Evolutionary conservation across 768 basidiomycete genomes (phyloP).

Genomic region (Tricholoma terreum): DNA sequence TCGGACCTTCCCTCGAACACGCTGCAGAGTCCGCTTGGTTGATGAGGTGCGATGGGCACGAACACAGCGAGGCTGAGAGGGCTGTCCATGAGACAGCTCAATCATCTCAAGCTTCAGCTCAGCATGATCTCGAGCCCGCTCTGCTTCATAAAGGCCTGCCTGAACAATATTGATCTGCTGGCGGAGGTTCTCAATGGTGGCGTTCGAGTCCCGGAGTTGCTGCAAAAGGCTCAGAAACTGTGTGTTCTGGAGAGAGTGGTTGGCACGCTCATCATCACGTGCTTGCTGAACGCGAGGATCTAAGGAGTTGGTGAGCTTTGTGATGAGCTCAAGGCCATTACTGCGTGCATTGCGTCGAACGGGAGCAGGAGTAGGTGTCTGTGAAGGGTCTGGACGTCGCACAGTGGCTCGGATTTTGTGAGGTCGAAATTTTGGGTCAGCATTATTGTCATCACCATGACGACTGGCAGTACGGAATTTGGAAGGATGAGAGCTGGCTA

Average conservation of each 20-base stretch:
- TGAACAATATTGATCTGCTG: slow-evolving; percentile 11
- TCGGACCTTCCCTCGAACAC: background rate
- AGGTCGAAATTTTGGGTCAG: background rate
- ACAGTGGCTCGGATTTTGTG: background rate
- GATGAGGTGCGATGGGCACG: background rate
- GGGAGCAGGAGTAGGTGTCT: slow-evolving; percentile 3
- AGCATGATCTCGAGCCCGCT: slow-evolving; percentile 11
- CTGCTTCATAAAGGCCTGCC: slow-evolving; percentile 3
- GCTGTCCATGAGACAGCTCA: background rate
- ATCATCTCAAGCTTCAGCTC: slow-evolving; percentile 12
- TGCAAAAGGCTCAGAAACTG: slow-evolving; percentile 9
- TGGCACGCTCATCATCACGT: slow-evolving; percentile 4
- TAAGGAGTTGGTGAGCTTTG: slow-evolving; percentile 19
- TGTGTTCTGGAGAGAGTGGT: too few relatives aligned
- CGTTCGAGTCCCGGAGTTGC: slow-evolving; percentile 1
- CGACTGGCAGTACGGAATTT: background rate
- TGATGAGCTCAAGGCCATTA: slow-evolving; percentile 12
- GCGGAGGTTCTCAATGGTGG: slow-evolving; percentile 7
- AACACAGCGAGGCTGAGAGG: background rate
- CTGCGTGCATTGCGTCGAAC: background rate
- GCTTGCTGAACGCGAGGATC: slow-evolving; percentile 20
- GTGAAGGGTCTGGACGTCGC: slow-evolving; percentile 6
- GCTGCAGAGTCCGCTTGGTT: background rate
- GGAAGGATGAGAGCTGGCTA: background rate
- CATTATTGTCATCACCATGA: background rate